Evolutionary conservation across 106 monocot species (phyloP).

Genomic region (Acorus calamus): DNA sequence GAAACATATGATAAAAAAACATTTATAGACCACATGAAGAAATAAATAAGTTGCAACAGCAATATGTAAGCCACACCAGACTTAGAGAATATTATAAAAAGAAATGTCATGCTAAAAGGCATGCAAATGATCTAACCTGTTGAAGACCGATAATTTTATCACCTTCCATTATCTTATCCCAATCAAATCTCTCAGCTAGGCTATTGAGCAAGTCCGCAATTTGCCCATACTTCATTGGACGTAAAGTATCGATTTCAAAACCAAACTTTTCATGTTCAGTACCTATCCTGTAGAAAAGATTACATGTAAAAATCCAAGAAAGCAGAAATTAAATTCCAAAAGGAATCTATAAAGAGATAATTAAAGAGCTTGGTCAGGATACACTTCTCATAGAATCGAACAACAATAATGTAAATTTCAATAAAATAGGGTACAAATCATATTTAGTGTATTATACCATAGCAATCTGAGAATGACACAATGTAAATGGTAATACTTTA

Average conservation of each 20-base stretch:
- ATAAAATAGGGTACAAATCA: no score
- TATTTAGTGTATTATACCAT: no score
- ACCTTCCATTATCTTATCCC: constrained; percentile 95
- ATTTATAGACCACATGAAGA: no score
- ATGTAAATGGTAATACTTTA: no score
- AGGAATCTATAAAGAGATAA: not conserved
- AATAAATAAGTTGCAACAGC: no score
- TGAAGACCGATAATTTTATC: constrained; percentile 80
- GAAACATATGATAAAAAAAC: no score
- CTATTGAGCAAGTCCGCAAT: constrained; percentile 75
- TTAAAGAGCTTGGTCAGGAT: no score
- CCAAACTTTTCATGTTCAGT: constrained; percentile 99
- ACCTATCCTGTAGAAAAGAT: constrained; percentile 68
- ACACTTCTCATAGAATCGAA: no score
- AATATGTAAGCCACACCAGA: no score
- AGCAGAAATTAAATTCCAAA: not conserved
- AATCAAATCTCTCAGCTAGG: constrained; percentile 85
- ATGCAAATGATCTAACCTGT: constrained; percentile 45
- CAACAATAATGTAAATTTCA: no score
- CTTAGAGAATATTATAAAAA: not conserved
- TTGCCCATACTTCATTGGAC: constrained; percentile 81
- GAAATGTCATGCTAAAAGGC: not conserved
- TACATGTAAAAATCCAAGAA: not conserved
- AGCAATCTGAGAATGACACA: no score
- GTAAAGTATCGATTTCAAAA: constrained; percentile 69